phyloP scores from a whole-genome alignment of 345 rosid species.

The Euphorbia tirucalli region DNA sequence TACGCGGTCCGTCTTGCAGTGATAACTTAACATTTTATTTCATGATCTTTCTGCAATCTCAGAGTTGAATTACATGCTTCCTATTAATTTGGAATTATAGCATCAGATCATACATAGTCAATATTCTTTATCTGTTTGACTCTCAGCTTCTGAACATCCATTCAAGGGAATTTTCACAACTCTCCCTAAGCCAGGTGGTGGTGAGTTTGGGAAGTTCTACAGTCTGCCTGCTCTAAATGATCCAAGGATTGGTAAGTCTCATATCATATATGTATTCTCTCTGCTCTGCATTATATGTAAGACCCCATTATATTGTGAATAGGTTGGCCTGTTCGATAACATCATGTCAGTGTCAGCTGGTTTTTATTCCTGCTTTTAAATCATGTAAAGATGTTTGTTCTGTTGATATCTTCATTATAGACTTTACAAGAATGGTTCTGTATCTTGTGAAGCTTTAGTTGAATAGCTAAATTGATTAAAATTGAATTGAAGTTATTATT shows the following conservation, averaged over 20 bases:
- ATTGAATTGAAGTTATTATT: not conserved
- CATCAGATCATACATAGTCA: not conserved
- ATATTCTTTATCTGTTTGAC: constrained; percentile 11
- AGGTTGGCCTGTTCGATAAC: not conserved
- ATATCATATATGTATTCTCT: not conserved
- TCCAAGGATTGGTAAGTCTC: constrained; percentile 77
- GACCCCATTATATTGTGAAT: not conserved
- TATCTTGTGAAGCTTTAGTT: not conserved
- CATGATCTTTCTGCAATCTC: too few species aligned
- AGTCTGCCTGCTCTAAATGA: constrained; percentile 92
- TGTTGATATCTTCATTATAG: not conserved
- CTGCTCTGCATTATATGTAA: not conserved
- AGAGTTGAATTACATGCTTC: too few species aligned
- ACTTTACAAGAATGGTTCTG: not conserved
- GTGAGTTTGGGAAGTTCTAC: constrained; percentile 90
- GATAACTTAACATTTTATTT: too few species aligned
- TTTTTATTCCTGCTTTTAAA: not conserved
- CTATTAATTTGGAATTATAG: not conserved
- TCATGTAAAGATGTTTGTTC: not conserved
- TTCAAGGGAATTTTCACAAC: constrained; percentile 69
- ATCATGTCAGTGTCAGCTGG: not conserved
- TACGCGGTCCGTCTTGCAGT: too few species aligned
- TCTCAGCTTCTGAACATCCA: constrained; percentile 88
- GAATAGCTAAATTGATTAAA: constrained; percentile 2
- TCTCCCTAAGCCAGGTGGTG: constrained; percentile 95